Percentiles rank a stretch among this genome's conserved stretches.
phyloP scores from a whole-genome alignment of 345 rosid genomes.

The Cardamine occulta region DNA sequence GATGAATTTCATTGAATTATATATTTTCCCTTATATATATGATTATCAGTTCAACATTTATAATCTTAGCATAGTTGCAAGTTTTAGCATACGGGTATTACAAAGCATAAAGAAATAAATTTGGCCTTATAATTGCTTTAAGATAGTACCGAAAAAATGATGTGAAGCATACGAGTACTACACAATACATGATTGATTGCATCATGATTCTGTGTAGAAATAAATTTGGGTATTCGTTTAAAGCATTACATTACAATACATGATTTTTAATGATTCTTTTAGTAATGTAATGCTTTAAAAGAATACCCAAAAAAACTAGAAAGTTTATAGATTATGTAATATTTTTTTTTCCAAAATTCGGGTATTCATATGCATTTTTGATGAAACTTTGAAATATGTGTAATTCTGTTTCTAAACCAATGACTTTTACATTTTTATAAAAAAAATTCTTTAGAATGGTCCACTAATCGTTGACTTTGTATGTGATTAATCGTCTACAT shows the following conservation, averaged over 20 bases:
- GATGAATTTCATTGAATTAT: neutral
- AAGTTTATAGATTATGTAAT: no score
- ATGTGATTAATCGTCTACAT: slow-evolving; percentile 3
- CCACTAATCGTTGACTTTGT: slow-evolving; percentile 24
- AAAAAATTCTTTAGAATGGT: neutral
- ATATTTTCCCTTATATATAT: neutral
- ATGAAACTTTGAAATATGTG: neutral
- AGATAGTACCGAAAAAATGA: no score
- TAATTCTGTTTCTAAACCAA: neutral
- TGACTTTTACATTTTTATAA: neutral
- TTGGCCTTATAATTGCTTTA: no score
- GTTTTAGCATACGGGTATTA: no score
- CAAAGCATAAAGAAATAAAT: neutral
- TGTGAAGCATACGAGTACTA: neutral
- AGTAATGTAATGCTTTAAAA: neutral
- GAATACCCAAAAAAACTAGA: neutral
- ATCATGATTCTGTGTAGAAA: no score
- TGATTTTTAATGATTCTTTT: neutral
- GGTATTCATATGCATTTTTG: neutral
- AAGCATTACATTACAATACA: no score
- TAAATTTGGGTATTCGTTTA: no score
- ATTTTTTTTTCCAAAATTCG: neutral
- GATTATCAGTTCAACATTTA: neutral
- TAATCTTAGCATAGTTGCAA: neutral
- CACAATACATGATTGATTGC: neutral